Conservation (phyloP, 2,329 filamentous ascomycete species). For the Pseudogymnoascus sp. region DNA sequence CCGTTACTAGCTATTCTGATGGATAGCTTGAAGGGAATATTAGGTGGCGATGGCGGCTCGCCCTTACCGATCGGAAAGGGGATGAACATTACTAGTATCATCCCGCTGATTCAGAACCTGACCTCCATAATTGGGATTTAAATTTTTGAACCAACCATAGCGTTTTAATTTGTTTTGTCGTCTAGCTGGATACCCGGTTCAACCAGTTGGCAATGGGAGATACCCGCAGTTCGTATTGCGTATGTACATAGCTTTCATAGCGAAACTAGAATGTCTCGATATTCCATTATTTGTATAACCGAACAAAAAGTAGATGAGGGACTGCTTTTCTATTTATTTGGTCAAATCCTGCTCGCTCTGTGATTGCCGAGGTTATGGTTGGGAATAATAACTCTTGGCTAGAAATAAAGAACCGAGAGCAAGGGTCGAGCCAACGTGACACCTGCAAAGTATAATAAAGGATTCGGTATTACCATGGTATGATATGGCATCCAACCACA, state of each 20-base stretch:
- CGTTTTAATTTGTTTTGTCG: constrained; percentile 1
- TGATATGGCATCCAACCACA: not conserved
- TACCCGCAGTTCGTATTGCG: not conserved
- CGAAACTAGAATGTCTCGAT: not conserved
- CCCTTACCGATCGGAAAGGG: not conserved
- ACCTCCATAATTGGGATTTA: not conserved
- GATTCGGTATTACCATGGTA: not conserved
- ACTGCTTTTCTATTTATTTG: not conserved
- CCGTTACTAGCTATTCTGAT: not conserved
- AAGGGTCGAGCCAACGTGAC: not conserved
- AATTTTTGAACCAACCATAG: not conserved
- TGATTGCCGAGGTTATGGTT: not conserved
- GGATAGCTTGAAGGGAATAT: not conserved
- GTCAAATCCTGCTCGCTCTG: not conserved
- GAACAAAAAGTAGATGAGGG: not conserved
- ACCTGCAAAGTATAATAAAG: not conserved
- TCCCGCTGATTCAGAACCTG: not conserved
- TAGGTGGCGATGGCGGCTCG: not conserved
- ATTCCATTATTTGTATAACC: not conserved
- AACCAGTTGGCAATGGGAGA: not conserved
- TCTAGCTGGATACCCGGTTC: not conserved
- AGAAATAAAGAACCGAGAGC: not conserved
- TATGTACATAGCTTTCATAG: constrained; percentile 5
- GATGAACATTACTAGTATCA: not conserved
- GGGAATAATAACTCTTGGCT: not conserved